Percentiles rank a stretch among this genome's conserved stretches.
Conservation (phyloP, 2,329 filamentous ascomycete genomes). For the Ophiocordyceps camponoti-saundersi region DNA sequence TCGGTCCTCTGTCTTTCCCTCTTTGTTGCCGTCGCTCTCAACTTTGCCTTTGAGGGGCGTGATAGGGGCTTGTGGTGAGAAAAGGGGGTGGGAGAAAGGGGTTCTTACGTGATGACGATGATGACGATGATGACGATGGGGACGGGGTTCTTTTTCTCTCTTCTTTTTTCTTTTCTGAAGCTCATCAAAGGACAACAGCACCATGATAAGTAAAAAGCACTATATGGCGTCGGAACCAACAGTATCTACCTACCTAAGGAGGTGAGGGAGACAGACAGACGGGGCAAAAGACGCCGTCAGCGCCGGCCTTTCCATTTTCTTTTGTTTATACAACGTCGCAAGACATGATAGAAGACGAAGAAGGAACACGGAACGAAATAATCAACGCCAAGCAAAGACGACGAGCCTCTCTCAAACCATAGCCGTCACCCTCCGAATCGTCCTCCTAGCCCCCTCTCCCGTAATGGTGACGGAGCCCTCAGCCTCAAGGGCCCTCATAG, state of each 20-base stretch:
- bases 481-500: slow-evolving; percentile 61
- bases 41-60: slow-evolving; percentile 64
- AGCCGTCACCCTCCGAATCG: slow-evolving; percentile 56
- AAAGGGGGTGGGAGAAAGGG: not conserved
- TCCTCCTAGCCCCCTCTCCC: slow-evolving; percentile 74
- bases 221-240: too few relatives aligned
- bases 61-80: slow-evolving; percentile 36
- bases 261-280: too few relatives aligned
- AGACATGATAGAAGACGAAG: not conserved
- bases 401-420: slow-evolving; percentile 12
- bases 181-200: too few relatives aligned
- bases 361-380: not conserved
- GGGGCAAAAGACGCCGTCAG: too few relatives aligned
- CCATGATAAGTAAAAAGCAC: too few relatives aligned
- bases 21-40: slow-evolving; percentile 56
- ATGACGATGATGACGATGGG: too few relatives aligned
- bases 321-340: too few relatives aligned
- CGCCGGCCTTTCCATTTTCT: too few relatives aligned
- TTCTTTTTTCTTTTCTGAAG: too few relatives aligned
- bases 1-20: slow-evolving; percentile 58
- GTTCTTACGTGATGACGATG: too few relatives aligned
- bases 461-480: slow-evolving; percentile 68
- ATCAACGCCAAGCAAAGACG: not conserved
- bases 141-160: too few relatives aligned
- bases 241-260: too few relatives aligned